Conservation (phyloP, 2,329 filamentous ascomycete genomes). For the Talaromyces sp. region DNA sequence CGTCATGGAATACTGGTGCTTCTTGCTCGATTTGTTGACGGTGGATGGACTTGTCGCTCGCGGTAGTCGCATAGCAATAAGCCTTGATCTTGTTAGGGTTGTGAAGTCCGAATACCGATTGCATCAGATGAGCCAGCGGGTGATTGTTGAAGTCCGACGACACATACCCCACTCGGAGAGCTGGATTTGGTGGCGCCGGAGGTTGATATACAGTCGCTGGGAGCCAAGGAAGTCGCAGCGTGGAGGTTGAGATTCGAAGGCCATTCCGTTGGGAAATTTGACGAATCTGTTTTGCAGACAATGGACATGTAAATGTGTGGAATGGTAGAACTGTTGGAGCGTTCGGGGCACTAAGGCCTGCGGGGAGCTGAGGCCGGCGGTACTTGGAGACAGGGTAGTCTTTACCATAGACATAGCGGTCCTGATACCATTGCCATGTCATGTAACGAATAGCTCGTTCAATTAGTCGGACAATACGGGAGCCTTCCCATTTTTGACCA, state of each 20-base stretch:
- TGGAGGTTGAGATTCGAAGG: conserved; percentile 87
- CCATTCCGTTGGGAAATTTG: conserved; percentile 95
- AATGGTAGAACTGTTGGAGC: conserved; percentile 95
- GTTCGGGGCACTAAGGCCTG: conserved; percentile 73
- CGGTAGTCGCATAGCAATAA: conserved; percentile 93
- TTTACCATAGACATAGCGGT: conserved; percentile 68
- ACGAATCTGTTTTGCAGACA: conserved; percentile 88
- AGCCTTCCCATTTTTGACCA: conserved; percentile 82
- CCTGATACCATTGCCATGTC: conserved; percentile 84
- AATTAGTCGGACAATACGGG: conserved; percentile 77
- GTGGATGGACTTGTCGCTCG: conserved; percentile 85
- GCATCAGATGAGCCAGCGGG: conserved; percentile 94
- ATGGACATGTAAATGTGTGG: conserved; percentile 93
- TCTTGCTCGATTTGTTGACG: conserved; percentile 91
- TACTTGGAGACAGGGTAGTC: conserved; percentile 65
- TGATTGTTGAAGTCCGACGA: conserved; percentile 99
- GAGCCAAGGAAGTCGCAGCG: conserved; percentile 84
- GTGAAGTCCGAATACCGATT: conserved; percentile 95
- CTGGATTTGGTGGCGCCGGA: conserved; percentile 76
- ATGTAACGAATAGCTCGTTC: conserved; percentile 80
- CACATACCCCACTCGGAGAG: conserved; percentile 91
- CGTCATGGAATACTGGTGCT: conserved; percentile 87
- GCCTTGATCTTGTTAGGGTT: conserved; percentile 73
- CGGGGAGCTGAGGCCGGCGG: conserved; percentile 71
- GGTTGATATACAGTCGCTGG: conserved; percentile 80